Evolutionary conservation across 495 filamentous ascomycete species (phyloP).

Genomic region (Penicillium silybi): DNA sequence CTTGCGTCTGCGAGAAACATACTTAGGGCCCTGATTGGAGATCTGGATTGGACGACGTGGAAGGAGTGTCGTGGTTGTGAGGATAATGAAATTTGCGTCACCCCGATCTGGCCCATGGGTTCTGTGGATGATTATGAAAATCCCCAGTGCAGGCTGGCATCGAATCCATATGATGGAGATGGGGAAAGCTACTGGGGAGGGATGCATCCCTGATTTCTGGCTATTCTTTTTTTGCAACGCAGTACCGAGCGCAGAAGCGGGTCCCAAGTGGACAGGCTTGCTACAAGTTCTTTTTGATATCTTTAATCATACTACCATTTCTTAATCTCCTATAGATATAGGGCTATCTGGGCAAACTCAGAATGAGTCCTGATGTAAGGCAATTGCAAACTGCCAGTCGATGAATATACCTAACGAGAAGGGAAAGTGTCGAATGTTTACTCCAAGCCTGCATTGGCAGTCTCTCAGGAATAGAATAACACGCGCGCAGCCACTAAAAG

Average conservation of each 20-base stretch:
- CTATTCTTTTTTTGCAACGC: background rate
- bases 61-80: slow-evolving; percentile 54
- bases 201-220: slow-evolving; percentile 2
- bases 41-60: slow-evolving; percentile 60
- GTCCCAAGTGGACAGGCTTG: too few relatives aligned
- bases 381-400: too few relatives aligned
- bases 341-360: too few relatives aligned
- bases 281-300: too few relatives aligned
- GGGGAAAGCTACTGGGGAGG: slow-evolving; percentile 39
- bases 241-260: background rate
- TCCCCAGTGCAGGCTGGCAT: slow-evolving; percentile 44
- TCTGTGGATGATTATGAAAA: slow-evolving; percentile 48
- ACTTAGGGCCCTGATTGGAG: slow-evolving; percentile 40
- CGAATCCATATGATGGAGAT: slow-evolving; percentile 16
- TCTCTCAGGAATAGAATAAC: too few relatives aligned
- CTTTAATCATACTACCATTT: too few relatives aligned
- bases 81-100: slow-evolving; percentile 58
- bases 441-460: too few relatives aligned
- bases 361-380: too few relatives aligned
- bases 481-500: too few relatives aligned
- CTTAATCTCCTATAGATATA: too few relatives aligned
- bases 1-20: slow-evolving; percentile 20
- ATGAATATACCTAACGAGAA: too few relatives aligned
- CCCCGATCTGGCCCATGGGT: slow-evolving; percentile 64
- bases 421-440: too few relatives aligned